A percentile compares a stretch with the other conserved stretches of the same genome.
phyloP scores from a whole-genome alignment of 371 early-diverging fungal species.

The Apophysomyces variabilis region DNA sequence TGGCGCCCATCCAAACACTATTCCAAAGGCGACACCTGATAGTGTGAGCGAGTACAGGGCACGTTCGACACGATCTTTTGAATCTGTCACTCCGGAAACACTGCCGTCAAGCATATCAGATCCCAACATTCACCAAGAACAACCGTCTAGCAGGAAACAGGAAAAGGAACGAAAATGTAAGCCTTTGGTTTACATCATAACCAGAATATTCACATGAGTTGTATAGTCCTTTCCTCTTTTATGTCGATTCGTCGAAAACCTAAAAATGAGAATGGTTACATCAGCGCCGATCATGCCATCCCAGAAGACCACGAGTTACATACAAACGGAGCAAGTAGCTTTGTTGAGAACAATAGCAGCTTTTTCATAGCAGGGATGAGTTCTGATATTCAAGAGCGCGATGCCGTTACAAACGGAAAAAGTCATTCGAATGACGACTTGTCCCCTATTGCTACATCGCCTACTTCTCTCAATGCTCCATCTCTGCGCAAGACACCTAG shows the following conservation, averaged over 20 bases:
- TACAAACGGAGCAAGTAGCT: slow-evolving; percentile 14
- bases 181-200: background rate
- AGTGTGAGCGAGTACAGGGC: slow-evolving; percentile 9
- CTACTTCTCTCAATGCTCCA: slow-evolving; percentile 23
- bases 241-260: slow-evolving; percentile 47
- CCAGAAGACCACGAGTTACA: slow-evolving; percentile 16
- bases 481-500: slow-evolving; percentile 34
- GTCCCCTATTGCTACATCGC: slow-evolving; percentile 21
- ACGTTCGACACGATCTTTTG: slow-evolving; percentile 18
- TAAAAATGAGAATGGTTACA: slow-evolving; percentile 22
- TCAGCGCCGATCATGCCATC: slow-evolving; percentile 24
- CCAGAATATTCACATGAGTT: background rate
- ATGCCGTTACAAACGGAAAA: background rate
- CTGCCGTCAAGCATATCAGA: slow-evolving; percentile 27
- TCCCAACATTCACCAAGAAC: background rate
- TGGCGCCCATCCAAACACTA: slow-evolving; percentile 1
- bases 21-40: background rate
- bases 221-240: slow-evolving; percentile 33
- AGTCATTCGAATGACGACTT: slow-evolving; percentile 13
- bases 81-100: slow-evolving; percentile 15
- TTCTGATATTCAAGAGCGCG: slow-evolving; percentile 4
- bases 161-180: slow-evolving; percentile 29
- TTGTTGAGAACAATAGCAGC: slow-evolving; percentile 15
- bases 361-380: slow-evolving; percentile 9
- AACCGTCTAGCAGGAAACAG: slow-evolving; percentile 13